Percentiles rank a stretch among this genome's conserved stretches.
Conservation (phyloP, 2,329 filamentous ascomycete species). For the Truncatella angustata region DNA sequence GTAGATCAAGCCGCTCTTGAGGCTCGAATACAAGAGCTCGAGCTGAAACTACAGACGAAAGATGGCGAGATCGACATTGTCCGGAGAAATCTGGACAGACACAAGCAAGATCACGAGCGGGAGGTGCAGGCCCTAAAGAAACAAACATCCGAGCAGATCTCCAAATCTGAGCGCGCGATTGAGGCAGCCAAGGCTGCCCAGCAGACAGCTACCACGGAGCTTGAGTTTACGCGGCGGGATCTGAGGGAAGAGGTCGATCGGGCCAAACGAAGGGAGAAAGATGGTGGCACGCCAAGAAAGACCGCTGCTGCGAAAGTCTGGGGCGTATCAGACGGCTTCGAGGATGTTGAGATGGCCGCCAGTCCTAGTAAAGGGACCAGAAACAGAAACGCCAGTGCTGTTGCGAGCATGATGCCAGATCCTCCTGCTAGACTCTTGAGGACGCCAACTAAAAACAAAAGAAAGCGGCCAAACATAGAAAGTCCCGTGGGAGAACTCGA, state of each 20-base stretch:
- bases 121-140: constrained; percentile 62
- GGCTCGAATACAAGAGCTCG: constrained; percentile 50
- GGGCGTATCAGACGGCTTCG: constrained; percentile 72
- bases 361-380: constrained; percentile 53
- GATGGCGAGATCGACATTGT: constrained; percentile 73
- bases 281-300: constrained; percentile 58
- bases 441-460: constrained; percentile 67
- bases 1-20: constrained; percentile 47
- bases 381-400: constrained; percentile 39
- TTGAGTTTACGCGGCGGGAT: constrained; percentile 72
- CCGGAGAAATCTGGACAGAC: constrained; percentile 66
- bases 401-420: constrained; percentile 45
- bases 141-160: constrained; percentile 60
- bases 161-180: constrained; percentile 61
- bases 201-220: constrained; percentile 64
- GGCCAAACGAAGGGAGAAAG: constrained; percentile 45
- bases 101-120: constrained; percentile 59
- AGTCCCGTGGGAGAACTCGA: constrained; percentile 66
- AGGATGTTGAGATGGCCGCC: constrained; percentile 58
- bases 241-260: constrained; percentile 56
- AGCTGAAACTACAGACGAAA: constrained; percentile 59
- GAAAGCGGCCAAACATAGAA: constrained; percentile 63
- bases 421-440: constrained; percentile 28
- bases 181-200: constrained; percentile 65
- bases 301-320: constrained; percentile 50